Conservation (phyloP, 345 rosid species). For the Populus ilicifolia region DNA sequence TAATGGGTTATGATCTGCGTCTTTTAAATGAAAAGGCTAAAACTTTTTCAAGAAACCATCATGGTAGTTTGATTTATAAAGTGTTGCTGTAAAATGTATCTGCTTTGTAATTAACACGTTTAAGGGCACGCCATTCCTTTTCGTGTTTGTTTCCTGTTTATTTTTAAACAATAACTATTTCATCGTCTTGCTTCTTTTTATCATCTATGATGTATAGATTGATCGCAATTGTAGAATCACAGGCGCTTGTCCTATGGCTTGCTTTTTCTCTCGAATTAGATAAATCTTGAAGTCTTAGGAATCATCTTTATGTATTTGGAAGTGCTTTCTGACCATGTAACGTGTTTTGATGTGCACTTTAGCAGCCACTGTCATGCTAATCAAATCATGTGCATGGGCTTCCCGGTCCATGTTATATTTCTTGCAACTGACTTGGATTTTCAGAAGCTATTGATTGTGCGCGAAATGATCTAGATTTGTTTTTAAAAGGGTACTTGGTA, state of each 20-base stretch:
- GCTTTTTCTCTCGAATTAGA: not conserved
- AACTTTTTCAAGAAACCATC: not conserved
- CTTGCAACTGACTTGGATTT: not conserved
- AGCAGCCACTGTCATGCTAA: not conserved
- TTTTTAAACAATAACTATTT: not conserved
- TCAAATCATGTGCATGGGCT: not conserved
- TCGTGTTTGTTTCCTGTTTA: not conserved
- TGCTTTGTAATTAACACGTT: not conserved
- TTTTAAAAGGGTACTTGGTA: no score
- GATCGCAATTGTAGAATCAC: not conserved
- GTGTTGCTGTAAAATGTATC: not conserved
- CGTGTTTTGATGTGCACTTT: not conserved
- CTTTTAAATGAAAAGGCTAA: not conserved
- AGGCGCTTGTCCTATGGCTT: not conserved
- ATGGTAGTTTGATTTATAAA: not conserved
- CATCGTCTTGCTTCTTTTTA: not conserved
- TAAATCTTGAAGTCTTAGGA: not conserved
- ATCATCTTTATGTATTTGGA: not conserved
- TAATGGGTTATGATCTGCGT: not conserved
- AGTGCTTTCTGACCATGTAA: not conserved
- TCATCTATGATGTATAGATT: not conserved
- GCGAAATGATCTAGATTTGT: not conserved
- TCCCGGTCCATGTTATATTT: not conserved
- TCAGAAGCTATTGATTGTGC: not conserved
- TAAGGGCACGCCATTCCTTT: not conserved